Conservation (phyloP, 2,329 filamentous ascomycete genomes). For the Eutypa lata region DNA sequence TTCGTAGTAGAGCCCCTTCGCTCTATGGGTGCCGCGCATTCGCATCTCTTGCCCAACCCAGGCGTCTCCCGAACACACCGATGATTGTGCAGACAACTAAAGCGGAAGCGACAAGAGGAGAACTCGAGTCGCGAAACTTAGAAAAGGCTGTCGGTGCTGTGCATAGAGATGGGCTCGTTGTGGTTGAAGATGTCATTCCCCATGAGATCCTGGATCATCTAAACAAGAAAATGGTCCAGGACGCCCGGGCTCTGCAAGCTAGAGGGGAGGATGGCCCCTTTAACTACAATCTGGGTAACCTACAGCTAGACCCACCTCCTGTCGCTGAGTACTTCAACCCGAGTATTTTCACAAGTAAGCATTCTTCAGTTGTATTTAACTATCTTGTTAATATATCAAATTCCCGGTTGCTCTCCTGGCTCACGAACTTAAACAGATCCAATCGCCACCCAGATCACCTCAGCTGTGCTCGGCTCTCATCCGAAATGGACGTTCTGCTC, state of each 20-base stretch:
- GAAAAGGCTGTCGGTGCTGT: slow-evolving; percentile 52
- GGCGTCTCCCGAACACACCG: slow-evolving; percentile 5
- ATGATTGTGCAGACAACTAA: slow-evolving; percentile 17
- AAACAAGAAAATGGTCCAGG: slow-evolving; percentile 57
- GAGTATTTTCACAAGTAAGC: slow-evolving; percentile 52
- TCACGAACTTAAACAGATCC: slow-evolving; percentile 34
- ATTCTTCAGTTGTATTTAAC: not conserved
- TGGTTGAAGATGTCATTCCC: slow-evolving; percentile 50
- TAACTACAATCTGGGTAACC: slow-evolving; percentile 61
- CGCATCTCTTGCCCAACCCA: slow-evolving; percentile 7
- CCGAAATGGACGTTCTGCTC: slow-evolving; percentile 58
- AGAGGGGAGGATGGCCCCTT: slow-evolving; percentile 53
- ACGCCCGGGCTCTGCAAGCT: slow-evolving; percentile 49
- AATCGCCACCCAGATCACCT: slow-evolving; percentile 54
- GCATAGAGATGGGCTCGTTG: slow-evolving; percentile 53
- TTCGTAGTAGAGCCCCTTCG: slow-evolving; percentile 5
- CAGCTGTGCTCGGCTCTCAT: slow-evolving; percentile 49
- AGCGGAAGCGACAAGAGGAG: slow-evolving; percentile 34
- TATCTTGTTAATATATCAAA: no score
- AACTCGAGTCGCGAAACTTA: slow-evolving; percentile 46
- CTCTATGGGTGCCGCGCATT: slow-evolving; percentile 6
- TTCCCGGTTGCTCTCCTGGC: not conserved
- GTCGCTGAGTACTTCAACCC: slow-evolving; percentile 45
- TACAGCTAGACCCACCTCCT: slow-evolving; percentile 59
- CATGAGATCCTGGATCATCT: slow-evolving; percentile 50